Conservation (phyloP, 768 basidiomycete genomes). For the Austroboletus festivus region DNA sequence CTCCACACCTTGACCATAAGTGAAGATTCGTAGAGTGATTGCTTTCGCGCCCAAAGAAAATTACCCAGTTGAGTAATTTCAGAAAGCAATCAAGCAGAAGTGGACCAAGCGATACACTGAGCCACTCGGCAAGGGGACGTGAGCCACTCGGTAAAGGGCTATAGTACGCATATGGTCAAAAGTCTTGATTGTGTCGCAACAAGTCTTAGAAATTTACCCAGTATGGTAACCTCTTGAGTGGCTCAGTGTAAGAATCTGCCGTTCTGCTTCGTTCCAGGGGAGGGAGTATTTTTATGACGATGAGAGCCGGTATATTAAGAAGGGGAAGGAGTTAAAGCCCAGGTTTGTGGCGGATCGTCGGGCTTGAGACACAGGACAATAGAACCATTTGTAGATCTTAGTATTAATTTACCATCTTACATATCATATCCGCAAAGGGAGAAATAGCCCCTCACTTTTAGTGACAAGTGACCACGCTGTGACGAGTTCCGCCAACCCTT, state of each 20-base stretch:
- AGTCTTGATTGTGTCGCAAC: constrained; percentile 22
- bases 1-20: constrained; percentile 11
- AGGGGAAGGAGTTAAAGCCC: background rate
- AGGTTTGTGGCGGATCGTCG: constrained; percentile 1
- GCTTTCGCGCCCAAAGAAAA: constrained; percentile 19
- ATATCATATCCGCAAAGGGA: background rate
- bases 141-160: constrained; percentile 27
- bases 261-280: background rate
- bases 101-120: constrained; percentile 13
- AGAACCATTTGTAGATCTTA: background rate
- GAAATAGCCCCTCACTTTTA: background rate
- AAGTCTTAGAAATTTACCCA: constrained; percentile 15
- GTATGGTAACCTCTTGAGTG: constrained; percentile 4
- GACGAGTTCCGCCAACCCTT: background rate
- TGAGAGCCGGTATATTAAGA: background rate
- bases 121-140: constrained; percentile 15
- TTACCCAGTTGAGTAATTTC: constrained; percentile 19
- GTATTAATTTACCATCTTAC: no score
- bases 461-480: background rate
- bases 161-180: constrained; percentile 6
- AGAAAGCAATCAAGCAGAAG: constrained; percentile 18
- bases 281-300: background rate
- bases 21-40: constrained; percentile 19
- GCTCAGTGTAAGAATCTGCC: constrained; percentile 3
- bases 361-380: constrained; percentile 6